Base-by-base conservation (phyloP, 2,329 filamentous ascomycete species). In the Botrytis paeoniae region DNA sequence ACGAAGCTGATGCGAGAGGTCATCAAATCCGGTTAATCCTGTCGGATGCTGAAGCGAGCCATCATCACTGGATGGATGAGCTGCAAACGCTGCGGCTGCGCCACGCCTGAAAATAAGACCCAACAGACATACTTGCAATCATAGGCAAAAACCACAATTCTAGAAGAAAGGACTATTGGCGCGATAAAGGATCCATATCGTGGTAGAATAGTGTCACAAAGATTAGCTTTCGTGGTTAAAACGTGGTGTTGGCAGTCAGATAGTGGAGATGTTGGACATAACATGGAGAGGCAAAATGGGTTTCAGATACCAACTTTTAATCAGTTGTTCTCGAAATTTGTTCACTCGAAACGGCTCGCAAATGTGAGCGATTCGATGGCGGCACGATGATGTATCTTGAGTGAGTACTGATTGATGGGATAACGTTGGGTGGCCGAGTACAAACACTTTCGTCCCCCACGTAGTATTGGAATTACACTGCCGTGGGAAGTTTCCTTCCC, bases 1-100 rank as follows among this genome's bases (percentile, higher is more conserved):
- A n/a, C 7, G 63, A 20, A 54, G 63, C 32, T 29, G 39, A 64
- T n/a, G 12, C 48, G 48, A 54, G 48, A n/a, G 48, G 48, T 54
- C 48, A 54, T 29, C 48, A 54, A 54, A 29, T 54, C 48, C 48
- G 25, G 48, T 54, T 54, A n/a, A 54, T 51, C 35, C 43, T 65
- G 45, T 37, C 14, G 2, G 63, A n/a, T 51, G 63, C 9, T 29
- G 59, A 61, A 66, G 63, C 63, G 63, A 66, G 43, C 32, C 7
- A 39, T 51, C 43, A 66, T 65, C 43, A 51, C 18, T 66, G 63
- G 43, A 51, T 51, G 63, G 29, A 51, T 65, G 68, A 35, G 12
- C 68, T 62, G 39, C 57, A 63, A 70, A 32, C 57, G 39, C 68
- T 70, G 57, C 57, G 18, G 39, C 68, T 63, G 68, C 57, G 57